Percentiles rank a stretch among this genome's conserved stretches.
Conservation (phyloP, 192 early-diverging fungal species). For the Podila minutissima region DNA sequence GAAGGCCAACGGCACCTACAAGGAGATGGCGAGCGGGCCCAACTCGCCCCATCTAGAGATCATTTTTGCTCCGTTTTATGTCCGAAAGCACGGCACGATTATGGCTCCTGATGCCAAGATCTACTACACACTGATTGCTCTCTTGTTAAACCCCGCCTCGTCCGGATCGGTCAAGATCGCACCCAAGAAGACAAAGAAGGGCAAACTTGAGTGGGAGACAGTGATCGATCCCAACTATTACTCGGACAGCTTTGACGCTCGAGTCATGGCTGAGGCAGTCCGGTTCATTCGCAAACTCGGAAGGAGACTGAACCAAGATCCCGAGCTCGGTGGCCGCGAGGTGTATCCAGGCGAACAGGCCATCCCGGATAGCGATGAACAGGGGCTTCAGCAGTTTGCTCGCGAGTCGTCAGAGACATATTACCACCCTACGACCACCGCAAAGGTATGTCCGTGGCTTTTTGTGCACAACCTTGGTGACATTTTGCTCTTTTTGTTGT, state of each 20-base stretch:
- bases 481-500: not conserved
- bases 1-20: slow-evolving; percentile 38
- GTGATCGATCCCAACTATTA: slow-evolving; percentile 40
- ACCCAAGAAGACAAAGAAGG: not conserved
- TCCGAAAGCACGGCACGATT: slow-evolving; percentile 16
- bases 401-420: slow-evolving; percentile 15
- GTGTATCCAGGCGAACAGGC: slow-evolving; percentile 21
- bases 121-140: slow-evolving; percentile 24
- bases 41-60: slow-evolving; percentile 34
- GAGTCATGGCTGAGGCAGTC: slow-evolving; percentile 27
- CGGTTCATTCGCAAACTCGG: slow-evolving; percentile 25
- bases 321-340: slow-evolving; percentile 28
- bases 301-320: slow-evolving; percentile 19
- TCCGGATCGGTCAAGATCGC: slow-evolving; percentile 26
- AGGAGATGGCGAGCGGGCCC: slow-evolving; percentile 35
- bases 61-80: slow-evolving; percentile 26
- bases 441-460: not conserved
- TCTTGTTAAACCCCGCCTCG: slow-evolving; percentile 33
- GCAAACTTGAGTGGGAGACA: slow-evolving; percentile 2
- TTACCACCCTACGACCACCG: slow-evolving; percentile 34
- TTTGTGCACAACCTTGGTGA: too few relatives aligned
- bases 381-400: slow-evolving; percentile 11
- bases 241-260: slow-evolving; percentile 22
- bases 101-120: slow-evolving; percentile 21
- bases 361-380: slow-evolving; percentile 23